Conservation (phyloP, 2,329 filamentous ascomycete species). For the Diatrype stigma region DNA sequence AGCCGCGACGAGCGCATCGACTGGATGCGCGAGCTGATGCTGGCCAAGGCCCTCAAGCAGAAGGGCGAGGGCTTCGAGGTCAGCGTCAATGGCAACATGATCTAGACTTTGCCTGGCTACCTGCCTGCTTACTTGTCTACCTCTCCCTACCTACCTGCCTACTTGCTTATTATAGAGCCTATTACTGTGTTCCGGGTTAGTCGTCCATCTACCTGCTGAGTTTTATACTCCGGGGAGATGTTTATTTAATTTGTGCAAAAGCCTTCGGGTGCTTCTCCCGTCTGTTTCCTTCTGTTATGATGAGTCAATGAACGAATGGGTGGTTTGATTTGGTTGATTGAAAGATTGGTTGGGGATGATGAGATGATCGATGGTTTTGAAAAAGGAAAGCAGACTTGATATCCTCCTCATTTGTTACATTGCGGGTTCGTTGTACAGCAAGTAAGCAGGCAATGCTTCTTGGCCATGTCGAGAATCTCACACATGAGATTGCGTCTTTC, state of each 20-base stretch:
- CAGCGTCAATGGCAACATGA: constrained; percentile 75
- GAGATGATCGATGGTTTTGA: constrained; percentile 14
- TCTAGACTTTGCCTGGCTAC: constrained; percentile 34
- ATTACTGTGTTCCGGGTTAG: background rate
- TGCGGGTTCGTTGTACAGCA: too few relatives aligned
- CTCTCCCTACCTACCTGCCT: background rate
- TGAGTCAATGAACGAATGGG: too few relatives aligned
- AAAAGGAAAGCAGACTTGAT: too few relatives aligned
- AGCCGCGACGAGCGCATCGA: constrained; percentile 87
- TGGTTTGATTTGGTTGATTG: too few relatives aligned
- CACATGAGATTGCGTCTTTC: too few relatives aligned
- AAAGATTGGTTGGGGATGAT: too few relatives aligned
- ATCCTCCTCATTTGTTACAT: too few relatives aligned
- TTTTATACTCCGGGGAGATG: background rate
- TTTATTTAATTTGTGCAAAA: too few relatives aligned
- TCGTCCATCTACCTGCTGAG: background rate
- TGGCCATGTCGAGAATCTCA: too few relatives aligned
- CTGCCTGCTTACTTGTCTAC: background rate
- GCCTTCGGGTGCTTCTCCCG: too few relatives aligned
- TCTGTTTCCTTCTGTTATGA: too few relatives aligned
- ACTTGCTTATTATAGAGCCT: background rate
- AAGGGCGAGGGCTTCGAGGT: constrained; percentile 81
- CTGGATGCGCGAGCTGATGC: constrained; percentile 94
- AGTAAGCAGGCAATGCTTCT: too few relatives aligned
- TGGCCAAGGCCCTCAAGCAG: constrained; percentile 80